These are phyloP conservation scores for Dianthus caryophyllus DNA, from an alignment of 148 eudicot species.

Conservation along the genomic window DNA sequence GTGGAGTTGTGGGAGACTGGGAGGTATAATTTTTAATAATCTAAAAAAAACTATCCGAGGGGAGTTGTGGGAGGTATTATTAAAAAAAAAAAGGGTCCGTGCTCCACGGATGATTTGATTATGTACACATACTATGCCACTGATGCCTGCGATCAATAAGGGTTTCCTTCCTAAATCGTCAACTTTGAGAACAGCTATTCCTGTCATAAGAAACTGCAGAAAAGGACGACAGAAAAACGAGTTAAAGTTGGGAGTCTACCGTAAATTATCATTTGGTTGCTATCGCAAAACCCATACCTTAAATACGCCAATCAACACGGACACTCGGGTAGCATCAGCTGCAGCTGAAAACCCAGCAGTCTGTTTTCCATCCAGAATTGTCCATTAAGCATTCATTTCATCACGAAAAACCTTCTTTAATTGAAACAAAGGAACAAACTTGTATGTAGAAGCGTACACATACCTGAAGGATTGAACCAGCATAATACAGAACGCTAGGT, in stretches of 20 bases:
- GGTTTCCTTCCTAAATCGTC: constrained; percentile 96
- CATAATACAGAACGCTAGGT: constrained; percentile 96
- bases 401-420: background rate
- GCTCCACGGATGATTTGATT: no score
- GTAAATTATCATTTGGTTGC: background rate
- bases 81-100: no score
- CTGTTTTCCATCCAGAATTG: constrained; percentile 33
- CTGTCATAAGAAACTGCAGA: constrained; percentile 80
- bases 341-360: constrained; percentile 99
- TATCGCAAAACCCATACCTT: constrained; percentile 50
- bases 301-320: constrained; percentile 83
- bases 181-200: constrained; percentile 86
- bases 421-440: constrained; percentile 7
- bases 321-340: constrained; percentile 90
- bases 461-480: constrained; percentile 98
- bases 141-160: constrained; percentile 80
- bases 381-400: constrained; percentile 6
- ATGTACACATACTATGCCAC: constrained; percentile 67
- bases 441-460: no score
- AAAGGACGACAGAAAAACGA: constrained; percentile 14
- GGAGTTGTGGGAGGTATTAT: no score
- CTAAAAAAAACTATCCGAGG: no score
- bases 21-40: no score
- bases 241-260: no score
- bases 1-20: no score